Evolutionary conservation across 164 flowering plant genomes (phyloP).

Genomic region (Magnolia sinica): DNA sequence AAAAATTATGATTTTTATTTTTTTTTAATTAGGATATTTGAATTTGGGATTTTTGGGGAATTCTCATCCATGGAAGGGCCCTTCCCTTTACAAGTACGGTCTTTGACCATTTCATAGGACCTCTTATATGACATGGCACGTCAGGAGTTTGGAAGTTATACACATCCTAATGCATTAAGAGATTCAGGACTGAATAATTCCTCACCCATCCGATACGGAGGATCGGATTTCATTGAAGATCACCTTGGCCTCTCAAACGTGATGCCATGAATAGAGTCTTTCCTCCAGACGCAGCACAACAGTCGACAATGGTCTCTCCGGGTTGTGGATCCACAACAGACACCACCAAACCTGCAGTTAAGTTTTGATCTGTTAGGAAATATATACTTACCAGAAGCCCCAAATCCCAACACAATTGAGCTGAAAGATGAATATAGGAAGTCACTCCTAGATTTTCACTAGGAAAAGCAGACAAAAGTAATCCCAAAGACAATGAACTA

Average conservation of each 20-base stretch:
- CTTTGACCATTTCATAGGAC: neutral
- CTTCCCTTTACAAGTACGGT: neutral
- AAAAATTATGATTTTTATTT: no score
- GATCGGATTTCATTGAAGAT: neutral
- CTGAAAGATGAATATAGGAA: no score
- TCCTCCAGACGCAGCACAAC: constrained; percentile 99
- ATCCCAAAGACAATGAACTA: neutral
- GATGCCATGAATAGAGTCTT: constrained; percentile 95
- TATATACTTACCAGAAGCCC: neutral
- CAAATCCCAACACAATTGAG: neutral
- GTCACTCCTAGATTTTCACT: no score
- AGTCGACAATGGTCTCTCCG: constrained; percentile 73
- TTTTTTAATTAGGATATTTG: neutral
- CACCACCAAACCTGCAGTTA: constrained; percentile 65
- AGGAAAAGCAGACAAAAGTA: no score
- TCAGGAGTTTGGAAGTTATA: neutral
- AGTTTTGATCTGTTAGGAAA: neutral
- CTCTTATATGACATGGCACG: neutral
- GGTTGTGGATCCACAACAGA: constrained; percentile 82
- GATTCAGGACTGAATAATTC: no score
- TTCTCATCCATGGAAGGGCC: neutral
- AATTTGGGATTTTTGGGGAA: neutral
- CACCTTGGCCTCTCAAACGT: constrained; percentile 64
- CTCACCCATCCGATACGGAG: neutral
- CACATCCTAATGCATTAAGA: neutral